phyloP scores from a whole-genome alignment of 2,329 filamentous ascomycete genomes.

The Venturia carpophila region DNA sequence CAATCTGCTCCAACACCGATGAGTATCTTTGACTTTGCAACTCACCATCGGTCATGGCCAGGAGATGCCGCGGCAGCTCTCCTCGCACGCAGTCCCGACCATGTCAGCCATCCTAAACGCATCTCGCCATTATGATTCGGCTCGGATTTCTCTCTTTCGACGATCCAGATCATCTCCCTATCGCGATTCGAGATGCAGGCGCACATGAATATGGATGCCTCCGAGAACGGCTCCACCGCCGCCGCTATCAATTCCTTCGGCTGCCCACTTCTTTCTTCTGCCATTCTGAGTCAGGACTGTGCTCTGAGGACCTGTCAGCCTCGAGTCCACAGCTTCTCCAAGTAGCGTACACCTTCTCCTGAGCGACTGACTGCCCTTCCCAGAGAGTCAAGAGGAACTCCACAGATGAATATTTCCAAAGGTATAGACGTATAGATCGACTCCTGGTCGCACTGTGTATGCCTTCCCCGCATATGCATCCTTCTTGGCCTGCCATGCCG shows the following conservation, averaged over 20 bases:
- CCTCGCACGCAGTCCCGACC: background rate
- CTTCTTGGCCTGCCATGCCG: background rate
- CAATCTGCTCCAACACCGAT: background rate
- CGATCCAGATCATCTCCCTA: background rate
- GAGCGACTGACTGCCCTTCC: too few species aligned
- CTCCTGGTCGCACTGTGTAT: background rate
- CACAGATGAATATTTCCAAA: background rate
- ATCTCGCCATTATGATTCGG: background rate
- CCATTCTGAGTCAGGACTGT: background rate
- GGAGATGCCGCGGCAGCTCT: background rate
- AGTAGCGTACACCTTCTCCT: background rate
- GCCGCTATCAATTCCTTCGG: background rate
- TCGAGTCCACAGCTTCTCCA: background rate
- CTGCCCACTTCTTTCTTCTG: background rate
- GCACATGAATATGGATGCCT: background rate
- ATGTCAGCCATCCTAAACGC: background rate
- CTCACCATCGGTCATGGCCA: background rate
- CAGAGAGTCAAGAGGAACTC: background rate
- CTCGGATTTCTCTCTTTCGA: background rate
- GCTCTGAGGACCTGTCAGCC: background rate
- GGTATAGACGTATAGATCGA: background rate
- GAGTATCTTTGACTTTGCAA: background rate
- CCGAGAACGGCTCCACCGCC: background rate
- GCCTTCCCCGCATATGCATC: background rate
- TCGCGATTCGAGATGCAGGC: background rate